These are phyloP conservation scores for Globisporangium carolinianum DNA, from an alignment of 352 stramenopile species.

Conservation along the genomic window DNA sequence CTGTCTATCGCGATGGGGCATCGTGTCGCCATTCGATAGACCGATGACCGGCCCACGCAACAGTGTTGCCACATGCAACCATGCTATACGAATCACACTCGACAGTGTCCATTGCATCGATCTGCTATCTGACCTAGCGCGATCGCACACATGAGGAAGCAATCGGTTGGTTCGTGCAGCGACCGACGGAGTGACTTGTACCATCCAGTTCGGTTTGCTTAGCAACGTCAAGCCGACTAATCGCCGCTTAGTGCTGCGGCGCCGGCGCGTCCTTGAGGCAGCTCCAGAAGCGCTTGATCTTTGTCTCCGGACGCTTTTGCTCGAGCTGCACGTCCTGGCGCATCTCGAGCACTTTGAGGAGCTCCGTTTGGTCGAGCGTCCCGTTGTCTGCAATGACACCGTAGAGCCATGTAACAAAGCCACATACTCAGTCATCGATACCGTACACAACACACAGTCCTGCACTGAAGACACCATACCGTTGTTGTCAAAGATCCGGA, in stretches of 20 bases:
- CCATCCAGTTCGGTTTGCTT: too few species aligned
- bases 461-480: slow-evolving; percentile 16
- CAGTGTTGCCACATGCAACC: too few species aligned
- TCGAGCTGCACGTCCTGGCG: slow-evolving; percentile 46
- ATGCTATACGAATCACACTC: too few species aligned
- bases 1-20: too few species aligned
- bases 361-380: slow-evolving; percentile 55
- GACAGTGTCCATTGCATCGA: too few species aligned
- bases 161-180: too few species aligned
- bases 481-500: slow-evolving; percentile 68
- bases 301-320: slow-evolving; percentile 15
- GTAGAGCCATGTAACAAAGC: not conserved
- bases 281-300: slow-evolving; percentile 13
- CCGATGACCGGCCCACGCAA: too few species aligned
- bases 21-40: too few species aligned
- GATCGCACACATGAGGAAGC: too few species aligned
- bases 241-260: slow-evolving; percentile 2
- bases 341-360: slow-evolving; percentile 66
- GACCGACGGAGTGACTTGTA: too few species aligned
- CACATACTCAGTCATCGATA: too few species aligned
- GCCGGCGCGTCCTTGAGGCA: slow-evolving; percentile 9
- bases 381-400: slow-evolving; percentile 30
- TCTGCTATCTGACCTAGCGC: too few species aligned
- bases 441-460: not conserved
- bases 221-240: not conserved